These are phyloP conservation scores for Thalassiosira mediterranea DNA, from an alignment of 352 stramenopile species.

Conservation along the genomic window DNA sequence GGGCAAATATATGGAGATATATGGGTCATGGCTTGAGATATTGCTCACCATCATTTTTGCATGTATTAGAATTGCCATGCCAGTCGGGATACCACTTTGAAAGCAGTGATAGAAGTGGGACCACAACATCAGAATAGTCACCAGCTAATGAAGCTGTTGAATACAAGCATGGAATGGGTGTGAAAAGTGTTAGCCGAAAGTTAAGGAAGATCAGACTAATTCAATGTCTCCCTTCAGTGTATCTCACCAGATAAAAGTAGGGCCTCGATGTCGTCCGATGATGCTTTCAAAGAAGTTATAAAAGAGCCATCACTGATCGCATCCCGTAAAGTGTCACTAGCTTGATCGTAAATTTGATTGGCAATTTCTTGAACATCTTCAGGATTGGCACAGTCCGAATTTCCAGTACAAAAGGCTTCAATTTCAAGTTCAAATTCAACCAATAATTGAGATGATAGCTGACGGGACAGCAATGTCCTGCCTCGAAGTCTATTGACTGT, in stretches of 20 bases:
- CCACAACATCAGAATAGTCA: conserved; percentile 6
- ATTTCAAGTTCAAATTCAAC: conserved; percentile 7
- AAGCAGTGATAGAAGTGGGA: conserved; percentile 7
- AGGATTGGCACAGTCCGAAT: background rate
- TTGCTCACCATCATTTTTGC: conserved; percentile 11
- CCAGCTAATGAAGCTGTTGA: background rate
- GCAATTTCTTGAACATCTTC: background rate
- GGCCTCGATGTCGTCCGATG: background rate
- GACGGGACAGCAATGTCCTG: background rate
- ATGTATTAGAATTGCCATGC: background rate
- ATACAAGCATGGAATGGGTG: no score
- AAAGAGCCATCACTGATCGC: background rate
- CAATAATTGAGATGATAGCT: background rate
- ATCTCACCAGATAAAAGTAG: no score
- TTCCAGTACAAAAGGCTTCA: conserved; percentile 6
- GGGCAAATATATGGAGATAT: no score
- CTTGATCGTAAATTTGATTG: background rate
- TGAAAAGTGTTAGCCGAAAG: no score
- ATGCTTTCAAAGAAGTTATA: background rate
- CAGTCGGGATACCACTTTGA: conserved; percentile 21
- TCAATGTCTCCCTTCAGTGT: no score
- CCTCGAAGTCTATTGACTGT: background rate
- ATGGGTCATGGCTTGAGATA: no score
- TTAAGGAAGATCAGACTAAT: background rate
- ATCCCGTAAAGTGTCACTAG: background rate